A percentile compares a stretch with the other conserved stretches of the same genome.
These are phyloP conservation scores for Arachis hypogaea DNA, from an alignment of 306 rosid genomes.

Conservation along the genomic window DNA sequence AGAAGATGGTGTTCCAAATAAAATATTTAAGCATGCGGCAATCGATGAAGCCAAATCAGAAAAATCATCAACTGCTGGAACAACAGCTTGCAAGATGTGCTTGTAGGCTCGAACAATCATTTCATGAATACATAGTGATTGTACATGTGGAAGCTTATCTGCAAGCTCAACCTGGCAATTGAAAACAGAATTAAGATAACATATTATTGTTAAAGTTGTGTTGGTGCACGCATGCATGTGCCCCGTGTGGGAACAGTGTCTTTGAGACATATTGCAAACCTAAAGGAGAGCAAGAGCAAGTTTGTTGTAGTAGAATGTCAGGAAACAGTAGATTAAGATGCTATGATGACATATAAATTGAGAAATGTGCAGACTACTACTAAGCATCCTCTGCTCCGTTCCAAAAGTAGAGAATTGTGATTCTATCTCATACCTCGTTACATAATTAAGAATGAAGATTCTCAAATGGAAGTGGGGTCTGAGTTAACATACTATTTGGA, in stretches of 20 bases:
- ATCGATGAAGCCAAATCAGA: constrained; percentile 80
- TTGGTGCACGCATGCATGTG: background rate
- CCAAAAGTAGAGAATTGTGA: background rate
- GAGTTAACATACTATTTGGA: too few relatives aligned
- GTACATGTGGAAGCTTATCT: constrained; percentile 97
- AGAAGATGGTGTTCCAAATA: constrained; percentile 73
- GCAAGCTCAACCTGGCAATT: constrained; percentile 86
- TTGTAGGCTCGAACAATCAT: constrained; percentile 97
- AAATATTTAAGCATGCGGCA: constrained; percentile 83
- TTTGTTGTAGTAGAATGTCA: constrained; percentile 2
- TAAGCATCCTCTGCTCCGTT: background rate
- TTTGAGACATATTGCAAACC: constrained; percentile 14
- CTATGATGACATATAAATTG: background rate
- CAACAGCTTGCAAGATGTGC: constrained; percentile 89
- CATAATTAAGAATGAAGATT: background rate
- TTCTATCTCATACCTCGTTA: background rate
- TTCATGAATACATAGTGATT: constrained; percentile 90
- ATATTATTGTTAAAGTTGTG: constrained; percentile 25
- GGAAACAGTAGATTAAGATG: background rate
- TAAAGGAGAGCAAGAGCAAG: background rate
- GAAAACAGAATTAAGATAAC: constrained; percentile 26
- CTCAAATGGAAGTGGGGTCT: background rate
- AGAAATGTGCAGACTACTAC: background rate
- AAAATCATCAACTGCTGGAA: constrained; percentile 78
- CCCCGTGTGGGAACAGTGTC: constrained; percentile 4